Conservation (phyloP, 306 rosid species). For the Ammopiptanthus mongolicus region DNA sequence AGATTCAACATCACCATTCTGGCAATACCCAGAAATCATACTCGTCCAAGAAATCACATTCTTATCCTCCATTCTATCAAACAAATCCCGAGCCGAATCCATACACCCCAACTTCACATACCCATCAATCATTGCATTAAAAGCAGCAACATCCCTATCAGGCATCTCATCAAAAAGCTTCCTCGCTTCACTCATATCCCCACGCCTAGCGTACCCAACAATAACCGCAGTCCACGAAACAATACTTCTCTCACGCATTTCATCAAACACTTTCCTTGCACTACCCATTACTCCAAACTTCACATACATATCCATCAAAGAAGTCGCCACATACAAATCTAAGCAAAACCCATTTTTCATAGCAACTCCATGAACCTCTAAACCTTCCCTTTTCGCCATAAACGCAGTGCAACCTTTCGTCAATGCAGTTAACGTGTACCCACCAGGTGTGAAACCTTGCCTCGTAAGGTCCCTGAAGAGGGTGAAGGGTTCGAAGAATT, state of each 20-base stretch:
- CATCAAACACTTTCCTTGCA: constrained; percentile 59
- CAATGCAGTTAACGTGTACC: constrained; percentile 41
- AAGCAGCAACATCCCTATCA: constrained; percentile 44
- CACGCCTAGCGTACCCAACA: constrained; percentile 55
- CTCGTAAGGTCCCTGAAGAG: constrained; percentile 46
- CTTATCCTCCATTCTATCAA: constrained; percentile 40
- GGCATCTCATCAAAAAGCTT: constrained; percentile 52
- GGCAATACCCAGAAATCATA: constrained; percentile 61
- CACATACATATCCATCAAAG: constrained; percentile 61
- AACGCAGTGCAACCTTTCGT: constrained; percentile 43
- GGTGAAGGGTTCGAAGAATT: constrained; percentile 33
- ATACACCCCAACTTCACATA: constrained; percentile 48
- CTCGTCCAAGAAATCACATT: constrained; percentile 73
- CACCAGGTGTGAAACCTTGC: constrained; percentile 32
- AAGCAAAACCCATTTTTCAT: constrained; percentile 43
- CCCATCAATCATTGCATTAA: constrained; percentile 65
- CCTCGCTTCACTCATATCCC: constrained; percentile 55
- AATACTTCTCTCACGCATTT: constrained; percentile 41
- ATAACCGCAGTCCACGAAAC: constrained; percentile 68
- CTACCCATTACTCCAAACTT: constrained; percentile 39
- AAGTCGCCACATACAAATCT: constrained; percentile 50
- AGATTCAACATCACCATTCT: constrained; percentile 33
- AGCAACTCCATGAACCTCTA: constrained; percentile 41
- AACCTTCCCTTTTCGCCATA: constrained; percentile 34
- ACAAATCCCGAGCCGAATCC: constrained; percentile 50